Base-by-base conservation (phyloP, 495 filamentous ascomycete genomes). In the Tricharina praecox region DNA sequence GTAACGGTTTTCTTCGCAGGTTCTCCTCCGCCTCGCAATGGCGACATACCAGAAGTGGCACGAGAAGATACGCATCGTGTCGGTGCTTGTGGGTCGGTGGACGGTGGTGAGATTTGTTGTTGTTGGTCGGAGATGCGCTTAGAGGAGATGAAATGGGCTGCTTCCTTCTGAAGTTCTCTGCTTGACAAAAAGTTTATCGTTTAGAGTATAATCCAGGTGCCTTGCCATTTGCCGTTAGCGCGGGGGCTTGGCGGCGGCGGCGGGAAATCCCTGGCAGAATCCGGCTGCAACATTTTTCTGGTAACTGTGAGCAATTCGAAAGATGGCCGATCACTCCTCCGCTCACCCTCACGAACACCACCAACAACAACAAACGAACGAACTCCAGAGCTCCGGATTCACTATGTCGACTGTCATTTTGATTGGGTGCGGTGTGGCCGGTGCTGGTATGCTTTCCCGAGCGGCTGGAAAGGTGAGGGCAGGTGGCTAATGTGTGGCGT, bases 401-500 rank as follows among this genome's bases (percentile, higher is more conserved):
- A 67, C 51, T 18, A 95, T 93, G 85, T 71, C 81, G 30, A 80
- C 85, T 18, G 67, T 73, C 54, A 60, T 94, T 41, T 71, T 73
- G 60, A 70, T 93, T 50, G 90, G 85, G 50, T 64, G 85, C 36
- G 90, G 88, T 53, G 75, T 87, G 30, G 79, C 75, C 48, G 52
- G 58, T 25, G 58, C 57, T 63, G 62, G 69, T 71, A 64, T 45
- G 63, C 58, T 18, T 5, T 19, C 34, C 35, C n/a, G n/a, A 18
- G 16, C 26, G 1, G 15, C 18, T 23, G 15, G n/a, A n/a, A n/a
- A n/a, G n/a, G n/a, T n/a, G n/a, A n/a, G n/a, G n/a, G n/a, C n/a
- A n/a, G n/a, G n/a, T n/a, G n/a, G 7, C 15, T 1, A 21, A 32
- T 7, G 28, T 13, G 28, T 13, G 7, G 28, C 7, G 7, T 32